These are phyloP conservation scores for Barnettozyma siamensis DNA, from an alignment of 805 yeast genomes.

Conservation along the genomic window DNA sequence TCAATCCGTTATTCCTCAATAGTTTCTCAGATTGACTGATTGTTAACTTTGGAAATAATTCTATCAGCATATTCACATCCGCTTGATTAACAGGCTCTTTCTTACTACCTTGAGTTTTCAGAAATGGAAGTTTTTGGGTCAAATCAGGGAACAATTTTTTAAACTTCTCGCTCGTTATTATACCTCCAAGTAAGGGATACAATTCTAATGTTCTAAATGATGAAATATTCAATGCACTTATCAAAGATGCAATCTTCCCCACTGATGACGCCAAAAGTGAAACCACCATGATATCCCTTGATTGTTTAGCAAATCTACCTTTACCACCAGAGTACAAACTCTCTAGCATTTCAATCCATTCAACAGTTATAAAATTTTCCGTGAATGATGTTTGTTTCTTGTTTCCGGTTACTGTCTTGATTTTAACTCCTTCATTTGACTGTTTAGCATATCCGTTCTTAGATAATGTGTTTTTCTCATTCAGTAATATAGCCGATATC, in stretches of 20 bases:
- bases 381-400: slow-evolving; percentile 33
- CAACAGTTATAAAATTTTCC: slow-evolving; percentile 45
- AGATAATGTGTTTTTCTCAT: slow-evolving; percentile 4
- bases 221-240: slow-evolving; percentile 41
- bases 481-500: slow-evolving; percentile 13
- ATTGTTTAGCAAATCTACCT: slow-evolving; percentile 50
- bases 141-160: slow-evolving; percentile 45
- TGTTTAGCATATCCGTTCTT: not conserved
- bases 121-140: slow-evolving; percentile 43
- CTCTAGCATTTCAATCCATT: slow-evolving; percentile 60
- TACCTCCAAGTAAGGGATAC: slow-evolving; percentile 51
- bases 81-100: slow-evolving; percentile 22
- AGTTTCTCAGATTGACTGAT: slow-evolving; percentile 42
- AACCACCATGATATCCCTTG: slow-evolving; percentile 46
- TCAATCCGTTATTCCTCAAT: slow-evolving; percentile 39
- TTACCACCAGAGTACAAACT: slow-evolving; percentile 82
- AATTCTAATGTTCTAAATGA: slow-evolving; percentile 36
- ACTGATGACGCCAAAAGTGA: slow-evolving; percentile 33
- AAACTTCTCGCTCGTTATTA: slow-evolving; percentile 45
- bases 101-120: slow-evolving; percentile 24
- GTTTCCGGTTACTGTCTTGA: not conserved
- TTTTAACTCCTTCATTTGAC: not conserved
- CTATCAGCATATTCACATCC: slow-evolving; percentile 37
- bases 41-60: slow-evolving; percentile 63
- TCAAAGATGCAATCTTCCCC: slow-evolving; percentile 26